These are phyloP conservation scores for Violaceomyces palustris DNA, from an alignment of 1,284 basidiomycete species.

Conservation along the genomic window DNA sequence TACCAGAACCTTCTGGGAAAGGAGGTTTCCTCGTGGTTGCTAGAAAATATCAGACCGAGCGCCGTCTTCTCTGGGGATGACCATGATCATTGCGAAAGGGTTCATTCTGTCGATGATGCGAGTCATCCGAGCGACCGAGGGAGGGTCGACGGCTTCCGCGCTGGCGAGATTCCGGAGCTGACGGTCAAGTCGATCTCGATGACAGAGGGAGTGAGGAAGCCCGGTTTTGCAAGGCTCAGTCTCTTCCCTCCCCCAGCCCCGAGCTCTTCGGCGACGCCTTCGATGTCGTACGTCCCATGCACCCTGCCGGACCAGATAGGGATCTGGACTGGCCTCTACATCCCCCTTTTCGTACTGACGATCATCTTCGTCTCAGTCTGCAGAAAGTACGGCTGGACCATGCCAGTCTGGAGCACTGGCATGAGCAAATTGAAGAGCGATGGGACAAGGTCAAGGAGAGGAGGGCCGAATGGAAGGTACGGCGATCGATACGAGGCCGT, in stretches of 20 bases:
- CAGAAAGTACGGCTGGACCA: background rate
- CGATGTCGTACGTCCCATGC: conserved; percentile 32
- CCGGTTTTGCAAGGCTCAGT: conserved; percentile 38
- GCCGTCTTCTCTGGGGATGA: conserved; percentile 43
- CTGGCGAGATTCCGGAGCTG: conserved; percentile 26
- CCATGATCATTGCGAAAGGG: conserved; percentile 44
- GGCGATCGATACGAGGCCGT: conserved; percentile 6
- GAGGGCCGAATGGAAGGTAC: no score
- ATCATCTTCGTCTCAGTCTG: conserved; percentile 3
- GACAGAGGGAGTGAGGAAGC: conserved; percentile 35
- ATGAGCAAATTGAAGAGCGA: conserved; percentile 9
- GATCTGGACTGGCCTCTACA: conserved; percentile 33
- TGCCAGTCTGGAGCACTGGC: conserved; percentile 7
- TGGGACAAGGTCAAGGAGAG: no score
- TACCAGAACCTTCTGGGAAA: conserved; percentile 37
- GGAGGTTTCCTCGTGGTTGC: conserved; percentile 26
- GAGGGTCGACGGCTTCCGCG: conserved; percentile 11
- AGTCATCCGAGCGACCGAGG: background rate
- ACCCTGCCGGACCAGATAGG: conserved; percentile 37
- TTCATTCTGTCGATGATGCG: conserved; percentile 18
- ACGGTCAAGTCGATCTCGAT: conserved; percentile 45
- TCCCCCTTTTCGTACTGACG: conserved; percentile 18
- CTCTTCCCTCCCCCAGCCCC: conserved; percentile 8
- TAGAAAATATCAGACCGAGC: conserved; percentile 20
- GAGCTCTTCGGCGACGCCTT: no score